Base-by-base conservation (phyloP, 2,329 filamentous ascomycete species). In the Myotisia sp. region DNA sequence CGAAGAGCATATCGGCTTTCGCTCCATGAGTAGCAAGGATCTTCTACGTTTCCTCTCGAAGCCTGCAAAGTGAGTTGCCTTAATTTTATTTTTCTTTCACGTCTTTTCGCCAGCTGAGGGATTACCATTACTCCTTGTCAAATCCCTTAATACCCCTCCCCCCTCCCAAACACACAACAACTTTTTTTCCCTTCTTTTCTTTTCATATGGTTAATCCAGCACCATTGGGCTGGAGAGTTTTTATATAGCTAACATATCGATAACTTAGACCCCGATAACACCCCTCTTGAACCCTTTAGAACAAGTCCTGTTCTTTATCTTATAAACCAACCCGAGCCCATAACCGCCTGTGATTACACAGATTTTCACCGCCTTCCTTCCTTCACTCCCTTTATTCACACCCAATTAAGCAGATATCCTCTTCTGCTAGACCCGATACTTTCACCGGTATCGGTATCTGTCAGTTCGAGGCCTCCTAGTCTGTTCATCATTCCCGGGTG, bases 41-140 rank as follows among this genome's bases (percentile, higher is more conserved):
- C 76, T 92, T 55, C 74, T 92, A 57, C 81, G 84, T 66, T 90
- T 92, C 68, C 75, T 93, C 51, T 92, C 83, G 58, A 90, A 90
- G 70, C 84, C 84, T 57, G 82, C 83, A 62, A 92, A 92, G 85
- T 92, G 65, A 57, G 80, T 66, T 34, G 43, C 40, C 40, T 35
- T 12, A 9, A 8, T 36, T 21, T 19, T 16, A 10, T 20, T 6
- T 22, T 27, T 19, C 33, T 31, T 40, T 22, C 12, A 23, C 12
- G 26, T 30, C 10, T 34, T 31, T 29, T 34, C 36, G 24, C 12
- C 13, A 29, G 8, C 26, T 37, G 16, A 21, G 31, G 17, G 23
- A 33, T 21, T 13, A 6, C 21, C 17, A 4, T 18, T 16, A 6
- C 23, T 19, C 10, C 16, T 22, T 28, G 14, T 26, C 19, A 9